Conservation (phyloP, 2,329 filamentous ascomycete species). For the Domatiomyces catenatus region DNA sequence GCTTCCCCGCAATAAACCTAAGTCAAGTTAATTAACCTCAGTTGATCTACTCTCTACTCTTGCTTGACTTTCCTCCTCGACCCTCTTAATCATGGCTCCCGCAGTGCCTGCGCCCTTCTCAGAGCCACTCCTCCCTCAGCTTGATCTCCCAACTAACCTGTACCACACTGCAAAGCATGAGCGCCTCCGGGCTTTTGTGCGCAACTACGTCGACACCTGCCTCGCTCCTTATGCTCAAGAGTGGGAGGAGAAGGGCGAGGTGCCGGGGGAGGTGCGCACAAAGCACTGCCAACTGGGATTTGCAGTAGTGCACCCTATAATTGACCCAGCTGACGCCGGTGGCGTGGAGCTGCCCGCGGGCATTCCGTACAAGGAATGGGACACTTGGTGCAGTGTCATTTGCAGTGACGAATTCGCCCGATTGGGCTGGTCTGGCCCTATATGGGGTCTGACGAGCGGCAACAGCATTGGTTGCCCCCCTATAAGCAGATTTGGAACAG, state of each 20-base stretch:
- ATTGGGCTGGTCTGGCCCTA: constrained; percentile 47
- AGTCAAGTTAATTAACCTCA: too few relatives aligned
- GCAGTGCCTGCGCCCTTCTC: constrained; percentile 44
- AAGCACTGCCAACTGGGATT: constrained; percentile 52
- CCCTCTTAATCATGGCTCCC: constrained; percentile 6
- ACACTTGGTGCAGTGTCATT: constrained; percentile 54
- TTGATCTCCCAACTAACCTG: constrained; percentile 48
- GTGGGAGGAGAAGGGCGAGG: constrained; percentile 52
- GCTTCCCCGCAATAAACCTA: background rate
- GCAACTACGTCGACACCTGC: constrained; percentile 49
- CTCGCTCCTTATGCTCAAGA: constrained; percentile 48
- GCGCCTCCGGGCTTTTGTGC: constrained; percentile 51
- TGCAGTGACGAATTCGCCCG: constrained; percentile 56
- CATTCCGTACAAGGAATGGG: constrained; percentile 56
- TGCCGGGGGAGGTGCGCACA: constrained; percentile 48
- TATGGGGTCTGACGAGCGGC: constrained; percentile 45
- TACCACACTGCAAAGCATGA: constrained; percentile 54
- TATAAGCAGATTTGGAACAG: constrained; percentile 51
- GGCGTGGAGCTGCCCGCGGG: constrained; percentile 52
- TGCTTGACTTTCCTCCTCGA: too few relatives aligned
- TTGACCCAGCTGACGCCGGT: constrained; percentile 49
- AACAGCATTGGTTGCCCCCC: constrained; percentile 55
- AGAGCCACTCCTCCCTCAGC: constrained; percentile 58
- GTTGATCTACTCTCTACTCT: too few relatives aligned
- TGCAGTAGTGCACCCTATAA: constrained; percentile 49